Evolutionary conservation across 257 asterid genomes (phyloP), one percentile per base, ranked within the genome.

Genomic region (Solanum gracilifrons): DNA sequence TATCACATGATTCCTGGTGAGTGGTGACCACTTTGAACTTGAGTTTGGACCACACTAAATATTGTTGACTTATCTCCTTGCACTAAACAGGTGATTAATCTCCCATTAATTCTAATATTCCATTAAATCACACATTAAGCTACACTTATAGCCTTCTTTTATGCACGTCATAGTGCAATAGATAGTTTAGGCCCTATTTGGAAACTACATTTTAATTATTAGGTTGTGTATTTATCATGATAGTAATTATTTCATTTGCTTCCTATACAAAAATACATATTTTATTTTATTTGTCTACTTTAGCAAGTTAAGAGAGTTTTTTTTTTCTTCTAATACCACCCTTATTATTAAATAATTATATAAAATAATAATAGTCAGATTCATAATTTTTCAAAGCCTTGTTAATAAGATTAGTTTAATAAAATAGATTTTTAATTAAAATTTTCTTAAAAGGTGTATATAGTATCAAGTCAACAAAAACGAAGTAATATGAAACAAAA

Each of bases 1-100:
- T 20, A 83, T 91, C 94, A 93, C 93, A 93, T 91, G 94, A 88
- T 91, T 90, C 94, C 75, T 88, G 92, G 9, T 77, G 55, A 13
- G 62, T 86, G 92, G 15, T 77, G 55, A 25, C 36, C 37, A 41
- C 6, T n/a, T 77, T 41, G 86, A 87, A 64, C 36, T 27, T 83
- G 55, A 58, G 89, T n/a, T 39, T 39, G 60, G 90, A 86, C 85
- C 31, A 60, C 69, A 60, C 69, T 62, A 10, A 21, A 62, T 62
- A 62, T 62, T 62, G 31, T 62, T 62, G 31, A n/a, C 13, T 62
- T 62, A 62, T 62, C 31, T 62, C 71, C 71, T 62, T 62, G 31
- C 71, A n/a, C 31, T n/a, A n/a, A 60, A n/a, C 69, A 60, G 6
- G 13, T 62, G 31, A n/a, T 62, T 62, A 11, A 11, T 62, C 71